phyloP scores from a whole-genome alignment of 2,329 filamentous ascomycete species.

The Alternaria arborescens region DNA sequence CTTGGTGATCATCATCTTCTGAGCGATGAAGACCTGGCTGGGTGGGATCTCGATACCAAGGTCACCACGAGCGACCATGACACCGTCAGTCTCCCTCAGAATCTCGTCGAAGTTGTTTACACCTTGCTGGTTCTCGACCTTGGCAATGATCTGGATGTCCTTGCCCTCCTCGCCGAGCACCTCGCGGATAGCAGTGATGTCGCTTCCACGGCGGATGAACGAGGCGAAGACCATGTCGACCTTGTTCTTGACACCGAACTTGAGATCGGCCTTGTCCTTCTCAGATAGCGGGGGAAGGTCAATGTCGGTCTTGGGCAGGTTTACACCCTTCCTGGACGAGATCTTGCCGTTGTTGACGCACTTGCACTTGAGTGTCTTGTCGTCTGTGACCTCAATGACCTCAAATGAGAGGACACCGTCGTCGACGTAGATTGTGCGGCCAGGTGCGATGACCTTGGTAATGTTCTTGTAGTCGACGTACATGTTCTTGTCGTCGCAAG shows the following conservation, averaged over 20 bases:
- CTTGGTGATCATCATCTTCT: constrained; percentile 99
- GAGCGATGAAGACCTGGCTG: constrained; percentile 97
- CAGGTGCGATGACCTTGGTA: constrained; percentile 92
- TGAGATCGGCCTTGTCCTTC: constrained; percentile 95
- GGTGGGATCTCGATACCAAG: constrained; percentile 98
- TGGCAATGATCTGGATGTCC: constrained; percentile 99
- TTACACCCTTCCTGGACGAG: constrained; percentile 98
- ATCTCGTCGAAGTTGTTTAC: constrained; percentile 99
- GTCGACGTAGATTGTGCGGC: constrained; percentile 96
- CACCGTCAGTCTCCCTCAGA: constrained; percentile 92
- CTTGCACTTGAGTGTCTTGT: constrained; percentile 84
- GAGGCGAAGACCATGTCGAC: constrained; percentile 99
- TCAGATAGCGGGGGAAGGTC: constrained; percentile 96
- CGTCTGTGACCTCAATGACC: constrained; percentile 85
- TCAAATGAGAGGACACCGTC: constrained; percentile 98
- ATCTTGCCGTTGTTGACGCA: constrained; percentile 98
- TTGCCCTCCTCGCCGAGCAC: constrained; percentile 91
- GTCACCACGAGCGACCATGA: constrained; percentile 99
- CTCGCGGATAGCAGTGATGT: constrained; percentile 90
- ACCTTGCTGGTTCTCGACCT: constrained; percentile 99
- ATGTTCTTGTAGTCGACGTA: constrained; percentile 99
- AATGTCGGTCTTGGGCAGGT: constrained; percentile 97
- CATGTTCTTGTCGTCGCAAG: constrained; percentile 93
- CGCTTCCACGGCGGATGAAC: constrained; percentile 93
- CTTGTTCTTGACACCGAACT: constrained; percentile 96